Percentiles rank a stretch among this genome's conserved stretches.
These are phyloP conservation scores for Cercospora sp. DNA, from an alignment of 2,329 filamentous ascomycete species.

Conservation along the genomic window DNA sequence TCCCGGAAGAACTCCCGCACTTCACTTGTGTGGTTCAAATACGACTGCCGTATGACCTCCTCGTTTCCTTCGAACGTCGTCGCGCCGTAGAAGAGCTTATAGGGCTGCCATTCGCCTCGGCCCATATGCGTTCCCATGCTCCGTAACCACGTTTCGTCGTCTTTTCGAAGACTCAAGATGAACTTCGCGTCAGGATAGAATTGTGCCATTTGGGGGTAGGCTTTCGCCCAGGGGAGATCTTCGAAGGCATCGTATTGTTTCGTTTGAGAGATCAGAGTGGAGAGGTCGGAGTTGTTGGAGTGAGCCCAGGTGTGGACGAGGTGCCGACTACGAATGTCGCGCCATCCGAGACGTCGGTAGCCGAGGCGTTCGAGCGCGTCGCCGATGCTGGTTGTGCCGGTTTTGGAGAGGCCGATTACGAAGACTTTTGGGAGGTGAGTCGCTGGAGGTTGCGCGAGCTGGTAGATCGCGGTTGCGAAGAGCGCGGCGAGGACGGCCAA, in stretches of 20 bases:
- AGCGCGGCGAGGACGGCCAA: not conserved
- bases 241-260: slow-evolving; percentile 36
- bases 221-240: slow-evolving; percentile 35
- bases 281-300: slow-evolving; percentile 24
- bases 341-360: slow-evolving; percentile 37
- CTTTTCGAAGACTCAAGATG: slow-evolving; percentile 33
- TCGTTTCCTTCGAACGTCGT: slow-evolving; percentile 29
- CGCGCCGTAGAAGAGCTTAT: slow-evolving; percentile 31
- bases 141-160: slow-evolving; percentile 35
- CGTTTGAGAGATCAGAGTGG: slow-evolving; percentile 29
- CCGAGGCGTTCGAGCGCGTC: slow-evolving; percentile 35
- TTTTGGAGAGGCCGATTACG: slow-evolving; percentile 37
- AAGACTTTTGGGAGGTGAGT: slow-evolving; percentile 35
- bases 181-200: slow-evolving; percentile 35
- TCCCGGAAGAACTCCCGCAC: slow-evolving; percentile 30
- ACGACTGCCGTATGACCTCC: slow-evolving; percentile 29
- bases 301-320: slow-evolving; percentile 34
- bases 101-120: slow-evolving; percentile 31
- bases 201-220: slow-evolving; percentile 35
- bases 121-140: slow-evolving; percentile 35
- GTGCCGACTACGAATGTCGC: slow-evolving; percentile 36
- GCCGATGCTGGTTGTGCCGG: slow-evolving; percentile 36
- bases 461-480: slow-evolving; percentile 1
- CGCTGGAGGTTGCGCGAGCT: slow-evolving; percentile 27
- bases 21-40: slow-evolving; percentile 28